phyloP scores from a whole-genome alignment of 2,329 filamentous ascomycete genomes.

The Volutella citrinella region DNA sequence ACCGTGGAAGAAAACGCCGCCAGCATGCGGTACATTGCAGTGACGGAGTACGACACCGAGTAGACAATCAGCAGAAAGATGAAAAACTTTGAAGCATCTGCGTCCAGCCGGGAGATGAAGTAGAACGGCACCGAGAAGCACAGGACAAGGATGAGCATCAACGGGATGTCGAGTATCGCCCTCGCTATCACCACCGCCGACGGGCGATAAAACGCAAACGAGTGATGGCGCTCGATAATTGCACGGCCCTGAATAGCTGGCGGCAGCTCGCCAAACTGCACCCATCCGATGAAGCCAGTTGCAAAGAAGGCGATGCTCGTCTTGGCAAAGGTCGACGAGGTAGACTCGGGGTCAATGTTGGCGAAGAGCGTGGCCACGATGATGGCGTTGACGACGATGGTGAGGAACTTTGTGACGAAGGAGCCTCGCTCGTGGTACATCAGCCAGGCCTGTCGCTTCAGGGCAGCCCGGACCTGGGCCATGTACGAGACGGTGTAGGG shows the following conservation, averaged over 20 bases:
- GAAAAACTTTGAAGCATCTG: conserved; percentile 9
- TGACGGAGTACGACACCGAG: conserved; percentile 5
- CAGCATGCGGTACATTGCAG: conserved; percentile 41
- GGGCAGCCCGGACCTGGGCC: conserved; percentile 66
- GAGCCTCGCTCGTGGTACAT: conserved; percentile 8
- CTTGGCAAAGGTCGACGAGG: conserved; percentile 7
- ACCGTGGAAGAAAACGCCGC: conserved; percentile 55
- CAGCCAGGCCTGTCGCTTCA: conserved; percentile 71
- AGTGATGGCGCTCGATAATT: conserved; percentile 3
- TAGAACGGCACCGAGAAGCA: conserved; percentile 7
- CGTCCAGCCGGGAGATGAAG: conserved; percentile 9
- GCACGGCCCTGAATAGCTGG: conserved; percentile 3
- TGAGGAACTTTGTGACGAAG: conserved; percentile 5
- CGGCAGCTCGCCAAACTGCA: conserved; percentile 6
- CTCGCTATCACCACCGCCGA: conserved; percentile 9
- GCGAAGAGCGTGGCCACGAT: conserved; percentile 5
- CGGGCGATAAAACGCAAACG: conserved; percentile 10
- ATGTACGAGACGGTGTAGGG: conserved; percentile 46
- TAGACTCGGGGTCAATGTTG: conserved; percentile 4
- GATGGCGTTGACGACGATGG: conserved; percentile 6
- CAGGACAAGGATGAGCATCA: conserved; percentile 5
- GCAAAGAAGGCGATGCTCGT: conserved; percentile 7
- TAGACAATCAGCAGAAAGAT: conserved; percentile 10
- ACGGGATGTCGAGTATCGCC: conserved; percentile 5
- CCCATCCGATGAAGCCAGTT: conserved; percentile 5